These are phyloP conservation scores for Gliomastix tumulicola DNA, from an alignment of 2,329 filamentous ascomycete species.

Conservation along the genomic window DNA sequence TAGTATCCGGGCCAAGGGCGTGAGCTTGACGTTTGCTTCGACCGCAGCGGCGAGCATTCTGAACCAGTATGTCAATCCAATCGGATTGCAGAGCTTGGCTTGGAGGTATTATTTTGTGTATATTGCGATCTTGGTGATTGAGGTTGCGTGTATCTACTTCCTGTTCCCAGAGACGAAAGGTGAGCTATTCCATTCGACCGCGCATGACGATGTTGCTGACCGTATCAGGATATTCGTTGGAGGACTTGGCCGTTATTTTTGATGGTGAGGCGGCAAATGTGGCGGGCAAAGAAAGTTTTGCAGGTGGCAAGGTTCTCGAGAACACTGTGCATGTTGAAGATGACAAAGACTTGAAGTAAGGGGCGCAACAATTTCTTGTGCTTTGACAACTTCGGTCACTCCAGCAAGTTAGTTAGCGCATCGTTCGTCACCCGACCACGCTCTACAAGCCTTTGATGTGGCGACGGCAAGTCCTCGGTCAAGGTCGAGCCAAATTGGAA, in stretches of 20 bases:
- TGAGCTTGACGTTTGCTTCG: constrained; percentile 13
- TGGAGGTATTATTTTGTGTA: constrained; percentile 39
- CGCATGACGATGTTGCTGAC: too few species aligned
- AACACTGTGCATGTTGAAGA: not conserved
- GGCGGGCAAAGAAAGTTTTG: too few species aligned
- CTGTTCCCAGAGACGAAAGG: constrained; percentile 40
- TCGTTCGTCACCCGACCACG: too few species aligned
- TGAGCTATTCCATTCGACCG: constrained; percentile 12
- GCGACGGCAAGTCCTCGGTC: not conserved
- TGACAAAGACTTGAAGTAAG: not conserved
- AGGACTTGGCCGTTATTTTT: not conserved
- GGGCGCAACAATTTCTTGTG: too few species aligned
- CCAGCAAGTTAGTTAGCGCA: too few species aligned
- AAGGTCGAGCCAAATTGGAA: not conserved
- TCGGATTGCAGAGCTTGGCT: constrained; percentile 31
- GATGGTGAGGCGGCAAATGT: not conserved
- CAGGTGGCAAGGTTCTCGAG: not conserved
- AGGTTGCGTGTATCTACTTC: constrained; percentile 29
- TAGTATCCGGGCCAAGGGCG: constrained; percentile 7
- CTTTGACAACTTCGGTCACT: too few species aligned
- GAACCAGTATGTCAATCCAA: constrained; percentile 30
- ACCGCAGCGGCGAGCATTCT: constrained; percentile 20
- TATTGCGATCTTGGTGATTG: constrained; percentile 22
- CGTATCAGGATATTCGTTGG: too few species aligned
- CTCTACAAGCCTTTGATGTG: too few species aligned